A percentile compares a stretch with the other conserved stretches of the same genome.
Evolutionary conservation across 192 early-diverging fungal species (phyloP).

Genomic region (Cetraspora pellucida): DNA sequence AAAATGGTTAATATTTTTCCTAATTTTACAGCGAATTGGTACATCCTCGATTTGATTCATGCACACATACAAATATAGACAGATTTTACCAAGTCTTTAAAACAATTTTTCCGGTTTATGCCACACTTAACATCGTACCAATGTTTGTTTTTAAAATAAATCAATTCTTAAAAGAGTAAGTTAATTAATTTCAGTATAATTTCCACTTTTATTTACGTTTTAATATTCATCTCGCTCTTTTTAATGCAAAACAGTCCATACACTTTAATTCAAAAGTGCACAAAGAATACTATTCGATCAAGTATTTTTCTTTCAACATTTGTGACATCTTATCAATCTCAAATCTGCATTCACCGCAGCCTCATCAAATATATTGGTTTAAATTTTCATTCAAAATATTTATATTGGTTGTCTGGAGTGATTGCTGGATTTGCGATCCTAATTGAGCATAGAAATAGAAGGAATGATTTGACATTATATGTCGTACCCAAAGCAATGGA

Average conservation of each 20-base stretch:
- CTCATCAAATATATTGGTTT: conserved; percentile 43
- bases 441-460: conserved; percentile 66
- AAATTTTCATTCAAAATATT: conserved; percentile 55
- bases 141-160: conserved; percentile 64
- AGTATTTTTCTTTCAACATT: conserved; percentile 67
- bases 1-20: not conserved
- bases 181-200: not conserved
- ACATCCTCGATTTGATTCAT: conserved; percentile 59
- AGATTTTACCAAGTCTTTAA: conserved; percentile 58
- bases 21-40: conserved; percentile 44
- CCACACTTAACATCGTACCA: conserved; percentile 74
- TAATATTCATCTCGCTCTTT: not conserved
- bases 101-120: conserved; percentile 64
- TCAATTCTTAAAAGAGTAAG: conserved; percentile 57
- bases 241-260: conserved; percentile 47
- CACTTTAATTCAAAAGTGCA: conserved; percentile 48
- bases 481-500: conserved; percentile 74
- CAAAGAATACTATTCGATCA: conserved; percentile 60
- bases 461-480: conserved; percentile 77
- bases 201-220: not conserved
- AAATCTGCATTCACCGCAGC: conserved; percentile 70
- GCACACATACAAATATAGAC: conserved; percentile 45
- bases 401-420: conserved; percentile 68
- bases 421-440: conserved; percentile 63
- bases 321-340: conserved; percentile 65